phyloP scores from a whole-genome alignment of 768 basidiomycete species.

The Trametes punicea region DNA sequence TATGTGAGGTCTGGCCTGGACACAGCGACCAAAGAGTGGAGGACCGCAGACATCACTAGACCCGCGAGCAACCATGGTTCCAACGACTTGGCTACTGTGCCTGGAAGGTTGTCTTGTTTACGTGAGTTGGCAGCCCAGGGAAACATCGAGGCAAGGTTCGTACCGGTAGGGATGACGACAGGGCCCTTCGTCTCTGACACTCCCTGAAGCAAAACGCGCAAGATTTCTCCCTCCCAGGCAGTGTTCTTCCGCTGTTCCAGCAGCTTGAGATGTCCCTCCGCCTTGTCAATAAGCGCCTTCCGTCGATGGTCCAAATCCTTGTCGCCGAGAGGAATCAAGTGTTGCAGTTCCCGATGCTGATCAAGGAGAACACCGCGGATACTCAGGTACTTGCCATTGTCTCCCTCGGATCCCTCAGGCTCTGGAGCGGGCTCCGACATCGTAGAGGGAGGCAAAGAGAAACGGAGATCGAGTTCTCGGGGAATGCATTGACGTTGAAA shows the following conservation, averaged over 20 bases:
- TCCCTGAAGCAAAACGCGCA: neutral
- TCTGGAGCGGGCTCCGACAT: neutral
- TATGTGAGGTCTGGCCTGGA: conserved; percentile 44
- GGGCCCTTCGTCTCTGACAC: neutral
- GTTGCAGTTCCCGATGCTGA: neutral
- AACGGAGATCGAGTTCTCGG: neutral
- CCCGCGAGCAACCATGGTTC: neutral
- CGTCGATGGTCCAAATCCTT: neutral
- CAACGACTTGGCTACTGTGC: neutral
- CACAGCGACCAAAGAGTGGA: conserved; percentile 50
- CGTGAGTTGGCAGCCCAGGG: neutral
- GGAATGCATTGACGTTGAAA: no score
- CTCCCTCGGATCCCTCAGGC: neutral
- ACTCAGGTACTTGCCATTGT: neutral
- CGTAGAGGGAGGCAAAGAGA: neutral
- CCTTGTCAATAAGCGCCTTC: neutral
- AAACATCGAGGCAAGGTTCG: neutral
- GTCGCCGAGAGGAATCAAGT: neutral
- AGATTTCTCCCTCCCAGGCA: neutral
- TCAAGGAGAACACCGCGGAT: neutral
- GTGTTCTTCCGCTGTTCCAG: neutral
- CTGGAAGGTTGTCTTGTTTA: neutral
- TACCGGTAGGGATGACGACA: neutral
- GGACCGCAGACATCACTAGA: conserved; percentile 17
- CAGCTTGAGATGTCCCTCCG: neutral